Conservation (phyloP, 805 yeast genomes). For the Ogataea wickerhamii region DNA sequence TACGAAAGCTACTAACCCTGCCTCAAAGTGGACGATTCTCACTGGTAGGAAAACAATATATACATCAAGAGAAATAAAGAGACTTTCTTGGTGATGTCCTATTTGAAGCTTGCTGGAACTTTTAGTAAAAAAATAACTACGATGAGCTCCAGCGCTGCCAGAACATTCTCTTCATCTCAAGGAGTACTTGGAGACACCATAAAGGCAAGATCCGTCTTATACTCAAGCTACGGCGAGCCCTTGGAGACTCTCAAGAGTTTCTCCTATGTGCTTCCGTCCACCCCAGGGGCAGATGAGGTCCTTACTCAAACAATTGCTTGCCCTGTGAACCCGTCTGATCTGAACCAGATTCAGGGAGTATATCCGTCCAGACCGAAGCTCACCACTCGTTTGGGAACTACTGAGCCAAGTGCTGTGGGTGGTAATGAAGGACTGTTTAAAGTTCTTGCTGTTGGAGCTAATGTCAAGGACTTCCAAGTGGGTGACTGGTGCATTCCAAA, state of each 20-base stretch:
- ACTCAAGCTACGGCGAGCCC: constrained; percentile 67
- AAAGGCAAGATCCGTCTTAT: constrained; percentile 59
- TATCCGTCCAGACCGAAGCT: constrained; percentile 76
- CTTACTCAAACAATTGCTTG: constrained; percentile 70
- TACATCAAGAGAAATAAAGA: too few relatives aligned
- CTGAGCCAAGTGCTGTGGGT: constrained; percentile 70
- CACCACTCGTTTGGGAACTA: constrained; percentile 49
- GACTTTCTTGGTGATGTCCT: not conserved
- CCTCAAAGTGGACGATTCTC: too few relatives aligned
- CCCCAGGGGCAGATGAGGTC: constrained; percentile 42
- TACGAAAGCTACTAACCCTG: too few relatives aligned
- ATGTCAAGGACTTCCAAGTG: constrained; percentile 41
- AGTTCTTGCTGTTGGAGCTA: constrained; percentile 66
- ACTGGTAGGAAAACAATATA: too few relatives aligned
- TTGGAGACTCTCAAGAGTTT: constrained; percentile 51
- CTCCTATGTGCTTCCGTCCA: constrained; percentile 45
- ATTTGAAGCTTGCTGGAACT: not conserved
- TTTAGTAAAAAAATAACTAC: not conserved
- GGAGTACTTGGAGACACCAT: constrained; percentile 11
- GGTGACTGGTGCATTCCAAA: constrained; percentile 92
- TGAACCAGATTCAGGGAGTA: constrained; percentile 81
- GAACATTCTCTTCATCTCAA: constrained; percentile 8
- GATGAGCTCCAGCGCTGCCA: not conserved
- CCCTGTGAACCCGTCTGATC: constrained; percentile 88
- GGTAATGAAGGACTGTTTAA: constrained; percentile 95